Evolutionary conservation across 371 early-diverging fungal species (phyloP).

Genomic region (Batrachochytrium dendrobatidis): DNA sequence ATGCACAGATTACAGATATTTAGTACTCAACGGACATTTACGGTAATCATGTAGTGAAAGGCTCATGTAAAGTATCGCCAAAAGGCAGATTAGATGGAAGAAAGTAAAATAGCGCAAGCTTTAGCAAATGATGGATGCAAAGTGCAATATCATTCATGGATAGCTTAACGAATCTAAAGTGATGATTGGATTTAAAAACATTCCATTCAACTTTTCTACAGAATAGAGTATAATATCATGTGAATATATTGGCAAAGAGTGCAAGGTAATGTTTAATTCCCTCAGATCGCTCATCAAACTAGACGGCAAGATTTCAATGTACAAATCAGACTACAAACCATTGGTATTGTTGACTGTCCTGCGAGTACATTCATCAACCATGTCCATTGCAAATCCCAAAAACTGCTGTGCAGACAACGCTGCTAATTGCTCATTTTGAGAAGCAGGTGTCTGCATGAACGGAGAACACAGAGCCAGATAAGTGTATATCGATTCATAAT

Average conservation of each 20-base stretch:
- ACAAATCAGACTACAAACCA: conserved; percentile 25
- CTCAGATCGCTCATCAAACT: not conserved
- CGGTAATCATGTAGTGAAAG: not conserved
- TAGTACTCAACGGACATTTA: not conserved
- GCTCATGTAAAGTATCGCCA: not conserved
- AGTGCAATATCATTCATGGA: not conserved
- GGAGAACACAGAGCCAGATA: not conserved
- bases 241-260: not conserved
- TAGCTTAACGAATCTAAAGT: not conserved
- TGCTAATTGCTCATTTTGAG: conserved; percentile 77
- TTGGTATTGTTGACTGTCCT: conserved; percentile 51
- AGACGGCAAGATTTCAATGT: not conserved
- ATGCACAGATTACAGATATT: no score
- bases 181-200: not conserved
- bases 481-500: not conserved
- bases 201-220: not conserved
- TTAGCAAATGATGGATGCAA: not conserved
- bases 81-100: not conserved
- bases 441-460: conserved; percentile 12
- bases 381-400: conserved; percentile 87
- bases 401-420: conserved; percentile 74
- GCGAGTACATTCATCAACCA: conserved; percentile 84
- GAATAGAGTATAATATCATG: not conserved
- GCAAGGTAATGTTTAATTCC: not conserved
- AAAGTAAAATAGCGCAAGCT: not conserved